Conservation (phyloP, 768 basidiomycete genomes). For the Amanita pseudoporphyria region DNA sequence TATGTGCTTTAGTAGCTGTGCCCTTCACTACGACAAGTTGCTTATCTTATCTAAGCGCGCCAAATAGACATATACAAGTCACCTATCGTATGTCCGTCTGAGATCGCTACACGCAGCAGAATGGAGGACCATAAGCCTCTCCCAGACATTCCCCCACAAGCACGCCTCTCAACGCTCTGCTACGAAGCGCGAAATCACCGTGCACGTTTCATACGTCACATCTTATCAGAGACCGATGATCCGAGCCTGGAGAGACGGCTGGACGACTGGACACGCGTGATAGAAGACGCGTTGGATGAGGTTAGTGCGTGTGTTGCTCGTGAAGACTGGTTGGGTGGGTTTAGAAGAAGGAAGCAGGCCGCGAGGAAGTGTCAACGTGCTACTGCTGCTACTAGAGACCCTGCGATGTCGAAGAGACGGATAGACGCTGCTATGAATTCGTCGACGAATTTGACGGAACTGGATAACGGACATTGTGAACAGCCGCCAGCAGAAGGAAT, state of each 20-base stretch:
- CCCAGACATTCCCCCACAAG: conserved; percentile 21
- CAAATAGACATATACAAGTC: neutral
- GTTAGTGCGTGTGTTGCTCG: conserved; percentile 28
- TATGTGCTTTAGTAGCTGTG: too few species aligned
- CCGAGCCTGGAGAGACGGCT: conserved; percentile 19
- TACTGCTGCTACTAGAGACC: conserved; percentile 7
- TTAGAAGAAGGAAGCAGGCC: conserved; percentile 25
- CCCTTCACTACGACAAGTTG: too few species aligned
- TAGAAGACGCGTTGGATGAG: conserved; percentile 40
- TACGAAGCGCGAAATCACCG: conserved; percentile 32
- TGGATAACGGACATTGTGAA: neutral
- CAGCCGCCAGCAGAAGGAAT: neutral
- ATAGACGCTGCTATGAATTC: neutral
- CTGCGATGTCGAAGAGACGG: neutral
- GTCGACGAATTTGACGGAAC: neutral
- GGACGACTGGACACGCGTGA: conserved; percentile 32
- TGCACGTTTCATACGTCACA: conserved; percentile 27
- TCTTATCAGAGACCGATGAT: conserved; percentile 28
- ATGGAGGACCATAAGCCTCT: conserved; percentile 17
- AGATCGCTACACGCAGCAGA: neutral
- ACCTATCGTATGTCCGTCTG: too few species aligned
- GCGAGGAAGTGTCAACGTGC: conserved; percentile 11
- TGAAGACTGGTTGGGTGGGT: conserved; percentile 38
- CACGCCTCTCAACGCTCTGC: conserved; percentile 21
- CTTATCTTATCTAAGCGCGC: neutral